A percentile compares a stretch with the other conserved stretches of the same genome.
Conservation (phyloP, 352 stramenopile genomes). For the Lagenidium giganteum region DNA sequence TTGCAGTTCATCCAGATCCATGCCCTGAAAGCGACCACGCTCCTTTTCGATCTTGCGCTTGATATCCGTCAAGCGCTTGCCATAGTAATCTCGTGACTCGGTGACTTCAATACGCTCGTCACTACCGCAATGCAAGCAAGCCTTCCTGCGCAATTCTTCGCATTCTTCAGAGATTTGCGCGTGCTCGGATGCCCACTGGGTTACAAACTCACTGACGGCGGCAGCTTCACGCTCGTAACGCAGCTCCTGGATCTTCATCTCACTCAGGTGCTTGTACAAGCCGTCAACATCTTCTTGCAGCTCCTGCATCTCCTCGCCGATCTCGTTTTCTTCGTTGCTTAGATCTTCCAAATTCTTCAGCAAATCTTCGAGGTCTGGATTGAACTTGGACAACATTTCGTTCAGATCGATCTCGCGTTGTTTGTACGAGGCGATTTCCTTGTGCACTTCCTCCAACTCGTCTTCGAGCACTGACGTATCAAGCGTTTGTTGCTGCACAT, state of each 20-base stretch:
- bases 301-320: constrained; percentile 36
- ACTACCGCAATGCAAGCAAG: constrained; percentile 36
- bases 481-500: constrained; percentile 38
- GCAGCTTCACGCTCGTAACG: constrained; percentile 34
- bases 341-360: constrained; percentile 38
- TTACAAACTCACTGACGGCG: constrained; percentile 26
- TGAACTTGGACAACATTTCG: constrained; percentile 38
- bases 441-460: constrained; percentile 32
- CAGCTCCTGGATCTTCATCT: constrained; percentile 55
- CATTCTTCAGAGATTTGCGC: constrained; percentile 42
- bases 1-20: constrained; percentile 59
- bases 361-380: constrained; percentile 50
- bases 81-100: constrained; percentile 60
- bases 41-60: constrained; percentile 57
- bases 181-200: constrained; percentile 36
- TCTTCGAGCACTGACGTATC: constrained; percentile 62
- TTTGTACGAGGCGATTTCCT: constrained; percentile 32
- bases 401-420: constrained; percentile 38
- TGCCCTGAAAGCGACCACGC: constrained; percentile 57
- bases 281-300: constrained; percentile 43
- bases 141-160: constrained; percentile 39
- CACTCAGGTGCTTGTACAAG: constrained; percentile 55
- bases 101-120: constrained; percentile 45
- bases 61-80: constrained; percentile 58
- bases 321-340: constrained; percentile 29